Conservation (phyloP, 495 filamentous ascomycete species). For the Xylaria curta region DNA sequence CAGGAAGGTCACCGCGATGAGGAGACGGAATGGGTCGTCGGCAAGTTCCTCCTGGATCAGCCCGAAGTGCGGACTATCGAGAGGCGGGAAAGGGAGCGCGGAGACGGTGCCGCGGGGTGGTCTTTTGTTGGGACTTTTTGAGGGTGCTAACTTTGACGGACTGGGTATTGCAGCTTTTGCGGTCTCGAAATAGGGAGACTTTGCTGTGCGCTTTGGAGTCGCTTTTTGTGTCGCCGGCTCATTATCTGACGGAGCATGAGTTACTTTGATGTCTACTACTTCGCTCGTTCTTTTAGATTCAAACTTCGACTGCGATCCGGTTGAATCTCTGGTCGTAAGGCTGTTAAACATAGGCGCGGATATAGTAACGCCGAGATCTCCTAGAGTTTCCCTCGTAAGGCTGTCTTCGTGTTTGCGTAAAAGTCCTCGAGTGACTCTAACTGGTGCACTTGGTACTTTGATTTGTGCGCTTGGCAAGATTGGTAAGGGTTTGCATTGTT, state of each 20-base stretch:
- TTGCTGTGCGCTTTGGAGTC: constrained; percentile 32
- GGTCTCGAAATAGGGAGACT: constrained; percentile 56
- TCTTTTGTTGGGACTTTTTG: constrained; percentile 40
- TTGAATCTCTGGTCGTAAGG: not conserved
- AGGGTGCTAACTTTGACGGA: not conserved
- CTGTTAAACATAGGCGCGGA: not conserved
- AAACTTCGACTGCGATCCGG: not conserved
- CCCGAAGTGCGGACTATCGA: constrained; percentile 69
- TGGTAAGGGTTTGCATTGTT: not conserved
- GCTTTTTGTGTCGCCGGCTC: not conserved
- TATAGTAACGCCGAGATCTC: not conserved
- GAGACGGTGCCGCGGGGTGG: constrained; percentile 60
- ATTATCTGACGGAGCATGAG: not conserved
- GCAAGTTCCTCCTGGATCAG: constrained; percentile 84
- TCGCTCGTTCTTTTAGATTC: not conserved
- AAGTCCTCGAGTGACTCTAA: not conserved
- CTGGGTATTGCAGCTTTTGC: not conserved
- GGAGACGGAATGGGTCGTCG: constrained; percentile 70
- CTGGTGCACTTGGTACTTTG: not conserved
- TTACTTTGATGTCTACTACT: not conserved
- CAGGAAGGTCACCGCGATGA: constrained; percentile 81
- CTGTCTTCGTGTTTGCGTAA: not conserved
- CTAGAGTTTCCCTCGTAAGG: not conserved
- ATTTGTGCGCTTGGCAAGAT: too few species aligned
- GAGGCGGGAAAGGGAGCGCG: constrained; percentile 73